A percentile compares a stretch with the other conserved stretches of the same genome.
Evolutionary conservation across 768 basidiomycete species (phyloP).

Genomic region (Amylocystis lapponica): DNA sequence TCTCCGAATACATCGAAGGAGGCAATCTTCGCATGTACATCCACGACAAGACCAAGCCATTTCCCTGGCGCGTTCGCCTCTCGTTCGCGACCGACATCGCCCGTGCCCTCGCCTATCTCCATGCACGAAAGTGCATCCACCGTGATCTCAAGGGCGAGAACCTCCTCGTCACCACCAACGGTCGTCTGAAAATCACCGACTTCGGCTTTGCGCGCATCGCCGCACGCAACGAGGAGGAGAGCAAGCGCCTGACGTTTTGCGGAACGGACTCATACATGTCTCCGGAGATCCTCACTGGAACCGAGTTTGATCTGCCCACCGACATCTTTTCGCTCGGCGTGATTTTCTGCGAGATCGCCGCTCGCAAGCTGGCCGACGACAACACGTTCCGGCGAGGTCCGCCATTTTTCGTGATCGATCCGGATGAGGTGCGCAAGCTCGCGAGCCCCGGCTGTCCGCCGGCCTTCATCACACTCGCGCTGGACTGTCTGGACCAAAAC

Average conservation of each 20-base stretch:
- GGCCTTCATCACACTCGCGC: constrained; percentile 66
- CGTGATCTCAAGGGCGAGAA: constrained; percentile 98
- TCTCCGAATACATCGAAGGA: constrained; percentile 92
- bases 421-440: constrained; percentile 59
- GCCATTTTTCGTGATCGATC: constrained; percentile 75
- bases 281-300: constrained; percentile 88
- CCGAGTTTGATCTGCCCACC: constrained; percentile 89
- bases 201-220: constrained; percentile 97
- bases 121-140: constrained; percentile 86
- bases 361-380: constrained; percentile 82
- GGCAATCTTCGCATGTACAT: constrained; percentile 92
- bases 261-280: constrained; percentile 97
- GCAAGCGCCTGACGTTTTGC: constrained; percentile 77
- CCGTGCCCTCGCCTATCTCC: constrained; percentile 94
- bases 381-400: constrained; percentile 69
- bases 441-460: constrained; percentile 75
- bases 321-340: constrained; percentile 94
- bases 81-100: constrained; percentile 95
- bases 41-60: constrained; percentile 72
- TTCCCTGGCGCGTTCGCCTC: constrained; percentile 90
- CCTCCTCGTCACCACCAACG: constrained; percentile 89
- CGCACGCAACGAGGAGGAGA: constrained; percentile 86
- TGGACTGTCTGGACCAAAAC: constrained; percentile 69
- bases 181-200: constrained; percentile 95
- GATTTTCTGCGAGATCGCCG: constrained; percentile 88